phyloP scores from a whole-genome alignment of 371 early-diverging fungal genomes.

The Haplosporangium sp. region DNA sequence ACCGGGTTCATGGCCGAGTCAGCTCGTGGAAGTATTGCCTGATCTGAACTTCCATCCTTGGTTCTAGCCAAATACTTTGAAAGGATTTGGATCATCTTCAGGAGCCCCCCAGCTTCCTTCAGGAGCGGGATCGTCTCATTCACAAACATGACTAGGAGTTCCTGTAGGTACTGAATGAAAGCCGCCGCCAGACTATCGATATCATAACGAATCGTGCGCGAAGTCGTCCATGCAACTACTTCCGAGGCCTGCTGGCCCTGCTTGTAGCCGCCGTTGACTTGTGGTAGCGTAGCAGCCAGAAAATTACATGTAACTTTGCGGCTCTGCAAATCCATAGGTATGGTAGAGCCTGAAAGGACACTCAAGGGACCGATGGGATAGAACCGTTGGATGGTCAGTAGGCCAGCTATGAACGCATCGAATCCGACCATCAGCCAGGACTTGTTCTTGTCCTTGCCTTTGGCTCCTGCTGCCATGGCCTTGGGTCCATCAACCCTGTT shows the following conservation, averaged over 20 bases:
- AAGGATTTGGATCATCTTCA: conserved; percentile 39
- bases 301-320: conserved; percentile 33
- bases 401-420: conserved; percentile 43
- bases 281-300: conserved; percentile 42
- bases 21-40: conserved; percentile 2
- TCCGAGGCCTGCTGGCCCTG: conserved; percentile 28
- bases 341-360: not conserved
- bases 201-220: conserved; percentile 36
- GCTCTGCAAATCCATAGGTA: not conserved
- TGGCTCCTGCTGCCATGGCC: conserved; percentile 49
- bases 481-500: conserved; percentile 38
- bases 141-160: conserved; percentile 26
- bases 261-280: conserved; percentile 42
- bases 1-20: conserved; percentile 12
- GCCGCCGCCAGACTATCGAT: conserved; percentile 44
- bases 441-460: conserved; percentile 52
- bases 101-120: conserved; percentile 43
- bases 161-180: conserved; percentile 38
- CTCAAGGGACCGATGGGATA: conserved; percentile 10
- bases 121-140: conserved; percentile 47
- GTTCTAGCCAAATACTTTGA: conserved; percentile 34
- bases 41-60: not conserved
- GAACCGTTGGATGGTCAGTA: conserved; percentile 29
- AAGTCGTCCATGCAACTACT: conserved; percentile 52
- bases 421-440: conserved; percentile 50